Evolutionary conservation across 2,329 filamentous ascomycete species (phyloP), one percentile per base, ranked within the genome.

Genomic region (Fusarium keratoplasticum): DNA sequence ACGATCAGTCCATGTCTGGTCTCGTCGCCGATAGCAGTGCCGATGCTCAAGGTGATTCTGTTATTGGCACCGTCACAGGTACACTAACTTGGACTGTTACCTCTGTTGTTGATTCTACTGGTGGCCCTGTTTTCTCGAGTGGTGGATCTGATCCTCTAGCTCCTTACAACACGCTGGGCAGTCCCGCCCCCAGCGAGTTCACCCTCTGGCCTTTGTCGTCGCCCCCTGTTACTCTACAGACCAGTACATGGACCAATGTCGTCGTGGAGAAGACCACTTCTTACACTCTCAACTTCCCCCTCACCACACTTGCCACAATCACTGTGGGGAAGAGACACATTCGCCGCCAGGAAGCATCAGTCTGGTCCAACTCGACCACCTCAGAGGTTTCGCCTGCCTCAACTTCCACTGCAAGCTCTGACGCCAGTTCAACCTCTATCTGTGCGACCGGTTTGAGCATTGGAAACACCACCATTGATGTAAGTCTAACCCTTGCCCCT

Each of bases 191-290:
- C 16, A 72, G 69, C 8, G 71, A 72, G 61, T 54, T 61, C n/a
- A 73, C 76, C 40, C 54, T 82, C 71, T 76, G 77, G 75, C 69
- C 77, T 54, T 44, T 62, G 31, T 74, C 70, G 10, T 55, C 72
- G 67, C 67, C 69, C 40, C 78, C 68, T 74, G 73, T 75, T 3
- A 72, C 72, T 9, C 67, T 83, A 4, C 76, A 80, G 22, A 85
- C 83, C 9, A 81, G 80, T 58, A 84, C 82, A 22, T 84, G 83
- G 81, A 80, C 80, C 64, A 85, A 85, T 35, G 61, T 84, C 55
- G 82, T 85, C 29, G 75, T 78, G 2, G 82, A 82, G 50, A 76
- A 79, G 35, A 85, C 83, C 3, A 85, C 83, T 6, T 84, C 84
- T 1, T 84, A 84, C 69, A 84, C 82, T 2, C 75, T 84, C 61